A percentile compares a stretch with the other conserved stretches of the same genome.
Conservation (phyloP, 352 stramenopile genomes). For the Phytophthora sansomeana region DNA sequence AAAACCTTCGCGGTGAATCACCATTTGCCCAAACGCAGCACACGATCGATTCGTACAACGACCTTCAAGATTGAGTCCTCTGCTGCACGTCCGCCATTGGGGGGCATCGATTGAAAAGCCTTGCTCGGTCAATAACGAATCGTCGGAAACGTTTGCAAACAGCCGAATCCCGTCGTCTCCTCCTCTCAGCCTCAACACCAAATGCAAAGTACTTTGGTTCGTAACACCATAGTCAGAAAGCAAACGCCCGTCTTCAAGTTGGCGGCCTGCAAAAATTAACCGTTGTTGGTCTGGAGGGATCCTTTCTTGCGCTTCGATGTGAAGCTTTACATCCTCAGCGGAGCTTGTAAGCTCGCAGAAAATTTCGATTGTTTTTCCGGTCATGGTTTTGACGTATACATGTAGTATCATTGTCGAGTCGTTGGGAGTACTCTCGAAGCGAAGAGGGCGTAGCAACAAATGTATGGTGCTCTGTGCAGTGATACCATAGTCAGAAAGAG, state of each 20-base stretch:
- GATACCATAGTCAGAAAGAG: too few species aligned
- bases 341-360: slow-evolving; percentile 1
- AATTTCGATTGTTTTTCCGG: not conserved
- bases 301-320: slow-evolving; percentile 8
- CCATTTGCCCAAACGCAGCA: slow-evolving; percentile 23
- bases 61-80: slow-evolving; percentile 44
- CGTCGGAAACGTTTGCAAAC: slow-evolving; percentile 11
- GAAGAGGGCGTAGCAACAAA: too few species aligned
- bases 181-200: slow-evolving; percentile 6
- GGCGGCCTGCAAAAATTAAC: slow-evolving; percentile 14
- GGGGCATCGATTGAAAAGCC: not conserved
- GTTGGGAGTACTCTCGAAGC: too few species aligned
- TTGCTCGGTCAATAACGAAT: slow-evolving; percentile 4
- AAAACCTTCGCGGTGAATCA: slow-evolving; percentile 23
- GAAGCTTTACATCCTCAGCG: slow-evolving; percentile 1
- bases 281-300: slow-evolving; percentile 12
- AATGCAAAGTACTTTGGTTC: not conserved
- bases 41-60: slow-evolving; percentile 18
- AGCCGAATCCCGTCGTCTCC: not conserved
- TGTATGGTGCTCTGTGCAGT: too few species aligned
- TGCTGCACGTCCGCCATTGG: slow-evolving; percentile 11
- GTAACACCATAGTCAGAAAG: slow-evolving; percentile 21
- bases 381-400: slow-evolving; percentile 14
- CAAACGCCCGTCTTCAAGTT: slow-evolving; percentile 5
- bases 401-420: too few species aligned